A percentile compares a stretch with the other conserved stretches of the same genome.
Conservation (phyloP, 1,139 yeast genomes). For the Scheffersomyces quercinus region DNA sequence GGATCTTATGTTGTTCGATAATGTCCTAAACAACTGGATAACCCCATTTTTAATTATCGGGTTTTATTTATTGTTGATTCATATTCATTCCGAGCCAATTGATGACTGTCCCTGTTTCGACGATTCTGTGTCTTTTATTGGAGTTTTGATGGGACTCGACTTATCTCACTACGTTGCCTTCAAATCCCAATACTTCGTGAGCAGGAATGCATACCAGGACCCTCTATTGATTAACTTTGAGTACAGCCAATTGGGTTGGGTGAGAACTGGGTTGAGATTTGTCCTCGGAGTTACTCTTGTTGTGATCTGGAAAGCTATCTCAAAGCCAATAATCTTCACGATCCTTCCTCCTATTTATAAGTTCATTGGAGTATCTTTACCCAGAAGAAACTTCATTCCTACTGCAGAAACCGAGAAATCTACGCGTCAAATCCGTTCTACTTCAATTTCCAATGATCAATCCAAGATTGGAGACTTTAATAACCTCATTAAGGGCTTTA, state of each 20-base stretch:
- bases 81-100: conserved; percentile 79
- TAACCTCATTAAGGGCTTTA: conserved; percentile 31
- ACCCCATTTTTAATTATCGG: conserved; percentile 33
- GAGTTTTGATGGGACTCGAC: conserved; percentile 80
- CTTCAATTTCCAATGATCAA: conserved; percentile 42
- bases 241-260: conserved; percentile 40
- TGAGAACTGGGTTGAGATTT: conserved; percentile 45
- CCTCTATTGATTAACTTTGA: conserved; percentile 43
- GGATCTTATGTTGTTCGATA: conserved; percentile 37
- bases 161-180: conserved; percentile 49
- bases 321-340: conserved; percentile 62
- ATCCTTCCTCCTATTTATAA: conserved; percentile 51
- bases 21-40: conserved; percentile 12
- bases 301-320: conserved; percentile 64
- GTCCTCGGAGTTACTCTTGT: conserved; percentile 60
- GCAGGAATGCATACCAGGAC: conserved; percentile 19
- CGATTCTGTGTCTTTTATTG: conserved; percentile 91
- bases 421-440: conserved; percentile 39
- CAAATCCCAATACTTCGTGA: conserved; percentile 25
- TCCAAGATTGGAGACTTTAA: conserved; percentile 38
- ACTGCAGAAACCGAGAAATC: conserved; percentile 40
- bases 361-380: conserved; percentile 41
- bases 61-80: conserved; percentile 52
- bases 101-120: conserved; percentile 97
- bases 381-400: conserved; percentile 41